Evolutionary conservation across 345 rosid species (phyloP).

Genomic region (Gynandropsis gynandra): DNA sequence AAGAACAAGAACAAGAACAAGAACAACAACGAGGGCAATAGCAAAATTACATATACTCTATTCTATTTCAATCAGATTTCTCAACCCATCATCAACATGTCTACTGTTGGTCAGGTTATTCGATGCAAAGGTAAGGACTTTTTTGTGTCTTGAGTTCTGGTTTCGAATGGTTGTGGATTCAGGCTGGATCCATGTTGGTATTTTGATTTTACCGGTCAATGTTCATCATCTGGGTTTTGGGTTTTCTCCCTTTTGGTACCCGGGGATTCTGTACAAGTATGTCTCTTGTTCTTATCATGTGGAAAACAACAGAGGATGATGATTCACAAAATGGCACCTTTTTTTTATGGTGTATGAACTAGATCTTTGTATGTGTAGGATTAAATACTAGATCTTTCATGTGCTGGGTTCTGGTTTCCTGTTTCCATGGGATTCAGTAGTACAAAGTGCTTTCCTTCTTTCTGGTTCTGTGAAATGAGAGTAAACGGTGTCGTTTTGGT

Average conservation of each 20-base stretch:
- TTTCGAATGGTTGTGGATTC: not conserved
- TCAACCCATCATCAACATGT: conserved; percentile 18
- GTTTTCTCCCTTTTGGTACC: no score
- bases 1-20: no score
- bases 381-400: not conserved
- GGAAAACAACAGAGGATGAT: not conserved
- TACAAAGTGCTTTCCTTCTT: no score
- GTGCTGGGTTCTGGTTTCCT: no score
- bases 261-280: no score
- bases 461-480: not conserved
- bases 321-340: not conserved
- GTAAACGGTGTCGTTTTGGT: conserved; percentile 13
- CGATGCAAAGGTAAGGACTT: conserved; percentile 52
- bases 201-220: not conserved
- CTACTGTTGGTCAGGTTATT: conserved; percentile 54
- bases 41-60: no score
- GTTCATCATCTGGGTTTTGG: no score
- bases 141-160: not conserved
- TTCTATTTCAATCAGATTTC: not conserved
- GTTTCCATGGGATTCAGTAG: no score
- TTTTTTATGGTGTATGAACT: not conserved
- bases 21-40: no score
- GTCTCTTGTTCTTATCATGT: no score
- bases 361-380: not conserved
- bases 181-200: not conserved